Percentiles rank a stretch among this genome's conserved stretches.
These are phyloP conservation scores for Chaetomium tenue DNA, from an alignment of 495 filamentous ascomycete species.

Conservation along the genomic window DNA sequence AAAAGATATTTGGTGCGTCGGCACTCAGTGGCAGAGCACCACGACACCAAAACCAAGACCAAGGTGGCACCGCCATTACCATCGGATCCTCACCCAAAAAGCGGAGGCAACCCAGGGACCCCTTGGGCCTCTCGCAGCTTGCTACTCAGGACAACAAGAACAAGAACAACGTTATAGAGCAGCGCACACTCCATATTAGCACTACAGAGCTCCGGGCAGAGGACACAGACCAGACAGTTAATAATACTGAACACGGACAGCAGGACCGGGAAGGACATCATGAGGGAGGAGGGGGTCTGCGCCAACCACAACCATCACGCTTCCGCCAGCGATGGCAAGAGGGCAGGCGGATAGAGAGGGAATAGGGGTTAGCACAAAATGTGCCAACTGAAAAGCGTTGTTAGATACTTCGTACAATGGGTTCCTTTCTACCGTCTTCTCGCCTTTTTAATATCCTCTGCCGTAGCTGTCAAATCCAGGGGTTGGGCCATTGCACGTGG, in stretches of 20 bases:
- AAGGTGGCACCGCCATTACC: constrained; percentile 21
- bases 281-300: no score
- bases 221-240: not conserved
- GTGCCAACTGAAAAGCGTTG: no score
- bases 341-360: no score
- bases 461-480: not conserved
- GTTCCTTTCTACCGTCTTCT: no score
- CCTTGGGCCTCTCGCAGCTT: constrained; percentile 12
- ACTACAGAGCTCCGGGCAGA: constrained; percentile 19
- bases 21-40: constrained; percentile 22
- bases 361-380: no score
- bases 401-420: no score
- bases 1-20: constrained; percentile 23
- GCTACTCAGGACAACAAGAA: constrained; percentile 26
- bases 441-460: no score
- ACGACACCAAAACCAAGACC: not conserved
- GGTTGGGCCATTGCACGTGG: constrained; percentile 1
- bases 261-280: constrained; percentile 30
- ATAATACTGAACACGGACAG: not conserved
- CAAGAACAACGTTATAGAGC: constrained; percentile 29
- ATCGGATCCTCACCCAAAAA: constrained; percentile 29
- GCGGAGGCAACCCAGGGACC: constrained; percentile 15
- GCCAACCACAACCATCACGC: no score
- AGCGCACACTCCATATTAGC: constrained; percentile 24
- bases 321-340: no score